These are phyloP conservation scores for Botrytis paeoniae DNA, from an alignment of 2,329 filamentous ascomycete genomes.

Conservation along the genomic window DNA sequence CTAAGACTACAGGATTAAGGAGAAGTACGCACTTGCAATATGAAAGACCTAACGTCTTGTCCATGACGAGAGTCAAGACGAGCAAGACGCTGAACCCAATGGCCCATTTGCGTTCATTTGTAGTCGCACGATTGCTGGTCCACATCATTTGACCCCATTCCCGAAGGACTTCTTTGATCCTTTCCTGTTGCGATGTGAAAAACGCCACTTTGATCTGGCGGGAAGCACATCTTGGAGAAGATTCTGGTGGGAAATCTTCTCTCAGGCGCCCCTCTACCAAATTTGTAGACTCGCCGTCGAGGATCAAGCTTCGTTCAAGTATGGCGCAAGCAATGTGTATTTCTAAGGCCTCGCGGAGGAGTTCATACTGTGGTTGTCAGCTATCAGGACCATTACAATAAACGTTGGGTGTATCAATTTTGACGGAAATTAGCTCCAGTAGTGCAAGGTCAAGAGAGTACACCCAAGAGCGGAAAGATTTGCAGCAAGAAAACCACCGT, in stretches of 20 bases:
- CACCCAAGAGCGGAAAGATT: not conserved
- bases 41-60: conserved; percentile 29
- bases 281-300: conserved; percentile 32
- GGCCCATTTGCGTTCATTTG: conserved; percentile 36
- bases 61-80: conserved; percentile 33
- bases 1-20: conserved; percentile 26
- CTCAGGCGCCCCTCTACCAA: conserved; percentile 29
- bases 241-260: conserved; percentile 29
- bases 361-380: conserved; percentile 27
- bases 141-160: conserved; percentile 37
- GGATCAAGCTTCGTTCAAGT: conserved; percentile 34
- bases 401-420: not conserved
- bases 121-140: conserved; percentile 30
- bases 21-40: conserved; percentile 22
- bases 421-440: not conserved
- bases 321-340: conserved; percentile 35
- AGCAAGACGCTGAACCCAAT: conserved; percentile 35
- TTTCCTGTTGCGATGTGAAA: conserved; percentile 32
- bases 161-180: conserved; percentile 33
- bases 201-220: conserved; percentile 37
- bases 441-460: not conserved
- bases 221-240: conserved; percentile 33
- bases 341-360: conserved; percentile 35
- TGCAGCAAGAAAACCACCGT: not conserved
- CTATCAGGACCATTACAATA: not conserved